Conservation (phyloP, 2,329 filamentous ascomycete species). For the Stemphylium lycopersici region DNA sequence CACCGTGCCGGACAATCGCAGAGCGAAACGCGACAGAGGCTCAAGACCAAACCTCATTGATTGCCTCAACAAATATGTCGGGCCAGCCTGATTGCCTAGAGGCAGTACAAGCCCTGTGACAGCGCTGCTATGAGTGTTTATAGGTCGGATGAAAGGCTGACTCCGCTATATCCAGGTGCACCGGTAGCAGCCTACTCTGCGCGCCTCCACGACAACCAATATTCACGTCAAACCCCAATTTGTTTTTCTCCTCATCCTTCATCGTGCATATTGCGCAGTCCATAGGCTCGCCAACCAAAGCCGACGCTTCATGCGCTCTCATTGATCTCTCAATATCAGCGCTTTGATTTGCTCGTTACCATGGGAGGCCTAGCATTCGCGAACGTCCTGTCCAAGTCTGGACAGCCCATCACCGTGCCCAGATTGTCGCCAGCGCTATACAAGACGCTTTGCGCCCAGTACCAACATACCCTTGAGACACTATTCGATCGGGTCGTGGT, state of each 20-base stretch:
- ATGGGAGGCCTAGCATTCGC: conserved; percentile 68
- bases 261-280: too few relatives aligned
- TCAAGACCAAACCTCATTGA: too few relatives aligned
- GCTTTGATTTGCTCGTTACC: not conserved
- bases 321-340: not conserved
- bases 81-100: too few relatives aligned
- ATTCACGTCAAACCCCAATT: too few relatives aligned
- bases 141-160: not conserved
- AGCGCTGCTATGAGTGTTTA: not conserved
- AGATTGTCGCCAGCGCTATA: conserved; percentile 70
- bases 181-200: not conserved
- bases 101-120: too few relatives aligned
- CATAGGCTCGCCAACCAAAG: too few relatives aligned
- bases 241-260: too few relatives aligned
- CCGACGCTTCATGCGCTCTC: too few relatives aligned
- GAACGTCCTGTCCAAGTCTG: conserved; percentile 35
- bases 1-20: not conserved
- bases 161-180: not conserved
- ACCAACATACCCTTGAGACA: conserved; percentile 54
- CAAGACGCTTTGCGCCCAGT: conserved; percentile 54
- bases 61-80: too few relatives aligned
- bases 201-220: not conserved
- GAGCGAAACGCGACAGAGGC: not conserved
- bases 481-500: conserved; percentile 63
- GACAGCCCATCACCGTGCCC: conserved; percentile 63